Conservation (phyloP, 345 rosid genomes). For the Raphanus raphanistrum region DNA sequence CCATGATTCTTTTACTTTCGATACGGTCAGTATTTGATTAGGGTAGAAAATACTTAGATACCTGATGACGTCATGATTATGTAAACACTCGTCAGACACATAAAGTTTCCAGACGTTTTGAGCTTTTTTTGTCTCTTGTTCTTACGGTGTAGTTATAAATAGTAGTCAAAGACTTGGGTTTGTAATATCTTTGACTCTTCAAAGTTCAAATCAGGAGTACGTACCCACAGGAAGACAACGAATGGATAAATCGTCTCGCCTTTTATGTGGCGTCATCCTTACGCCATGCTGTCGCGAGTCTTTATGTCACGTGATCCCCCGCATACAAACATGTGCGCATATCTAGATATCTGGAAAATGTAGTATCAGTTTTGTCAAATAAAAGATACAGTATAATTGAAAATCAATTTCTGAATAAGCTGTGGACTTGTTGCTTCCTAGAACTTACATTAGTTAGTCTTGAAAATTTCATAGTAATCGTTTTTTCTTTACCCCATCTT, state of each 20-base stretch:
- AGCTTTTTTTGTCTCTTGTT: too few species aligned
- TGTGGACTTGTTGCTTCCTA: neutral
- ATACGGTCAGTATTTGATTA: neutral
- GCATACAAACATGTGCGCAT: constrained; percentile 8
- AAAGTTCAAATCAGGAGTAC: neutral
- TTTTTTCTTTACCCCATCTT: neutral
- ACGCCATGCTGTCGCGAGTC: constrained; percentile 15
- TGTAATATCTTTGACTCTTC: constrained; percentile 16
- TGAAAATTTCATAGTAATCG: neutral
- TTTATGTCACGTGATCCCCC: neutral
- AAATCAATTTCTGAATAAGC: neutral
- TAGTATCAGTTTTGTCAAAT: neutral
- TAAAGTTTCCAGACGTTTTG: neutral
- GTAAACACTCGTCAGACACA: constrained; percentile 22
- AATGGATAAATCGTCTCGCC: neutral
- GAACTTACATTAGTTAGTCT: neutral
- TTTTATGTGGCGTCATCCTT: neutral
- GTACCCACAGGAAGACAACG: neutral
- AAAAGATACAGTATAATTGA: neutral
- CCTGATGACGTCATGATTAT: neutral
- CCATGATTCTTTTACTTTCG: neutral
- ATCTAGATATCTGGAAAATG: neutral
- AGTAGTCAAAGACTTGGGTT: constrained; percentile 7
- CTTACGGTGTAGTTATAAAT: too few species aligned
- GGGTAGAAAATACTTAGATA: neutral